phyloP scores from a whole-genome alignment of 352 stramenopile species.

The Globisporangium takayamanum region DNA sequence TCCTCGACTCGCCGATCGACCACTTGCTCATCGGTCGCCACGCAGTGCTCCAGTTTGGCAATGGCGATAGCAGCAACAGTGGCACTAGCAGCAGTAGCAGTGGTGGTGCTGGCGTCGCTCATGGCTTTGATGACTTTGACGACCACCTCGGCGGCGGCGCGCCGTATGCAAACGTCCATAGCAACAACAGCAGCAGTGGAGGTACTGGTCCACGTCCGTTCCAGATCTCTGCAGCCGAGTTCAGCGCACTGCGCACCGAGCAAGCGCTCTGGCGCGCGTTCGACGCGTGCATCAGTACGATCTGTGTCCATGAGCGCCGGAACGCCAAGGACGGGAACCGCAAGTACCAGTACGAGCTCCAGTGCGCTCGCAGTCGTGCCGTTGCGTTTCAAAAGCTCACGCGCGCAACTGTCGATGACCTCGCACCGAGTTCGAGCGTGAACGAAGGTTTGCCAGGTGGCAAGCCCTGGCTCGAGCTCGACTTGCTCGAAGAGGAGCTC shows the following conservation, averaged over 20 bases:
- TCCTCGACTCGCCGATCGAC: constrained; percentile 62
- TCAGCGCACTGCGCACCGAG: constrained; percentile 43
- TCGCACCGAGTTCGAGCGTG: constrained; percentile 25
- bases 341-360: constrained; percentile 49
- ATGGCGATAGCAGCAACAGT: background rate
- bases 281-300: constrained; percentile 56
- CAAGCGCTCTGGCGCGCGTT: constrained; percentile 73
- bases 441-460: constrained; percentile 55
- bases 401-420: constrained; percentile 26
- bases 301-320: constrained; percentile 52
- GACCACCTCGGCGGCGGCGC: constrained; percentile 8
- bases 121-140: constrained; percentile 27
- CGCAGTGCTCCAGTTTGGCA: constrained; percentile 36
- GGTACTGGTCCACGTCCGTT: constrained; percentile 4
- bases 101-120: constrained; percentile 12
- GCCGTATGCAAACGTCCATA: constrained; percentile 4
- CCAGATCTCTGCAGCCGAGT: constrained; percentile 34
- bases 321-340: constrained; percentile 50
- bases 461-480: constrained; percentile 47
- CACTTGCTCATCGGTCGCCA: constrained; percentile 51
- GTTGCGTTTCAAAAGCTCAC: constrained; percentile 55
- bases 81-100: background rate
- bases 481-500: constrained; percentile 49
- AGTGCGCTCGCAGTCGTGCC: constrained; percentile 39
- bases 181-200: constrained; percentile 1